Conservation (phyloP, 1,284 basidiomycete genomes). For the Tetrapyrgos nigripes region DNA sequence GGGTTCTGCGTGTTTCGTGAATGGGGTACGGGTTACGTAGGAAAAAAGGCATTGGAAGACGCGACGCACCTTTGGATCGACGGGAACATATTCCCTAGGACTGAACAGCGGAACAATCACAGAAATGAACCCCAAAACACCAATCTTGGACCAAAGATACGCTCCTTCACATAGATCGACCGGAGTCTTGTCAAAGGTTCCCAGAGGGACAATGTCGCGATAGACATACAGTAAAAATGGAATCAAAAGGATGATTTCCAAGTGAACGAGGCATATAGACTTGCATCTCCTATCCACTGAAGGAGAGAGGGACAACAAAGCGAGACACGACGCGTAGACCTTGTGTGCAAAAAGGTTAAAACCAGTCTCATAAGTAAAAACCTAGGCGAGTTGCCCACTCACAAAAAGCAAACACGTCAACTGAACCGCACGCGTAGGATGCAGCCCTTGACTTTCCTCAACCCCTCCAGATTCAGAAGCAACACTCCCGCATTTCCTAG, state of each 20-base stretch:
- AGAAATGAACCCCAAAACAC: slow-evolving; percentile 37
- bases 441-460: neutral
- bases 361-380: neutral
- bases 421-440: neutral
- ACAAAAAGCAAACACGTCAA: neutral
- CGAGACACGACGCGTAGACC: neutral
- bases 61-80: slow-evolving; percentile 47
- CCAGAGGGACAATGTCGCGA: slow-evolving; percentile 68
- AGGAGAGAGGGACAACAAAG: neutral
- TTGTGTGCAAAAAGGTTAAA: neutral
- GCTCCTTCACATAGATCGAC: slow-evolving; percentile 39
- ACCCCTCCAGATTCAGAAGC: neutral
- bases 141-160: slow-evolving; percentile 45
- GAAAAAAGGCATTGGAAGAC: neutral
- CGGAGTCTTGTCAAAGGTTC: slow-evolving; percentile 49
- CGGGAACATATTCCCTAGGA: slow-evolving; percentile 49
- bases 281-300: slow-evolving; percentile 27
- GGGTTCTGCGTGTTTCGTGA: slow-evolving; percentile 41
- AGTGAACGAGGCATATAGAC: slow-evolving; percentile 36
- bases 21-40: neutral
- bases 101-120: slow-evolving; percentile 45
- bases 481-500: neutral
- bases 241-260: slow-evolving; percentile 41
- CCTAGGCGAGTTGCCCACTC: neutral
- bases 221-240: slow-evolving; percentile 57